Conservation (phyloP, 2,329 filamentous ascomycete genomes). For the Pseudocercospora cruenta region DNA sequence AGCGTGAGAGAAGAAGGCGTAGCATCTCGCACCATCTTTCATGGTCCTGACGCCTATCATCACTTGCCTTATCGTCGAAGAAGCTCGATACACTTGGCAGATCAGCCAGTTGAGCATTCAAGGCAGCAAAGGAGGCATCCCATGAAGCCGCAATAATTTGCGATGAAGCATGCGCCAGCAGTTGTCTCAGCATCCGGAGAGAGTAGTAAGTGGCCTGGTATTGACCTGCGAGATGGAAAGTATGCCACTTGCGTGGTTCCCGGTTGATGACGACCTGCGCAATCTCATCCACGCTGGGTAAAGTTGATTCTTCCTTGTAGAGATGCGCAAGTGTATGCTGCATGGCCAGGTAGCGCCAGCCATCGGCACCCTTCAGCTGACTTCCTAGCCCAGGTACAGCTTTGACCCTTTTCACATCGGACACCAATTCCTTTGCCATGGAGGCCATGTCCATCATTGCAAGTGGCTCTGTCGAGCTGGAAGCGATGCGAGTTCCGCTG, state of each 20-base stretch:
- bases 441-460: slow-evolving; percentile 1
- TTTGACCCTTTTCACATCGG: slow-evolving; percentile 11
- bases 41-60: slow-evolving; percentile 15
- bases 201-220: slow-evolving; percentile 50
- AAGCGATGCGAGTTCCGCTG: slow-evolving; percentile 37
- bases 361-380: slow-evolving; percentile 7
- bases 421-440: background rate
- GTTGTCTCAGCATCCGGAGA: slow-evolving; percentile 46
- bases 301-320: slow-evolving; percentile 11
- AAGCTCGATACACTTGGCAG: slow-evolving; percentile 30
- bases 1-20: slow-evolving; percentile 6
- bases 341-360: slow-evolving; percentile 30
- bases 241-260: slow-evolving; percentile 42
- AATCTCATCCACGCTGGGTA: slow-evolving; percentile 29
- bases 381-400: background rate
- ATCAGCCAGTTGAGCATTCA: slow-evolving; percentile 15
- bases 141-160: slow-evolving; percentile 51
- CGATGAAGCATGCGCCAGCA: slow-evolving; percentile 30
- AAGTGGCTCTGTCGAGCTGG: slow-evolving; percentile 20
- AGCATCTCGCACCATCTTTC: slow-evolving; percentile 19
- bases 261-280: slow-evolving; percentile 35
- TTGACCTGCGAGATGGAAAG: slow-evolving; percentile 45
- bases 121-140: slow-evolving; percentile 10
- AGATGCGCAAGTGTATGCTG: slow-evolving; percentile 24
- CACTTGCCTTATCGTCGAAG: slow-evolving; percentile 14